Evolutionary conservation across 371 early-diverging fungal genomes (phyloP), one percentile per base, ranked within the genome.

Genomic region (Coemansia sp.): DNA sequence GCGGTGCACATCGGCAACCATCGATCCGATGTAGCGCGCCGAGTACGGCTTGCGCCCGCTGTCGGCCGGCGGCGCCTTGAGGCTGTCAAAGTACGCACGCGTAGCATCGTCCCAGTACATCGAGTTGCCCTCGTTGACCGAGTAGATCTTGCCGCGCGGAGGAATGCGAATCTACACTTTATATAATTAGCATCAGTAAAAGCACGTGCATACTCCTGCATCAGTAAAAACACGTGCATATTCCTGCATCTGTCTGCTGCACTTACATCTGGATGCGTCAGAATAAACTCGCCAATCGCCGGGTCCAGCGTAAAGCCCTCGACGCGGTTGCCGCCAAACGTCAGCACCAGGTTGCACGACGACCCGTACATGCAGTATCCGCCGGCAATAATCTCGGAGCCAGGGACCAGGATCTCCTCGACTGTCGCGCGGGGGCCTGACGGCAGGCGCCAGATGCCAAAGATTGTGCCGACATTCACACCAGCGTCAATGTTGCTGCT

Each of bases 1-100:
- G 71, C 98, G 90, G 87, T 97, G 98, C 30, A 98, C 95, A 85
- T 98, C 98, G 64, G 97, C 96, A 21, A 98, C 98, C 98, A 98
- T 97, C 60, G 94, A 94, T 14, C 98, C 98, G 51, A 97, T 94
- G 83, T 98, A 98, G 78, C 98, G 90, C 21, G 97, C 94, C 20
- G 93, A 90, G 85, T 97, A 98, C 14, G 96, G 94, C 61, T 91
- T 87, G 83, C 90, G 94, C 44, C 84, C 84, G 72, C 85, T 83
- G 44, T 85, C 86, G 16, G 88, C 82, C 25, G 74, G 14, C 18
- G 87, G 85, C 83, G 85, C 89, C 83, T 94, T 94, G 83, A 98
- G 82, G 7, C 86, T 81, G 69, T 93, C 87, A 64, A 98, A 89
- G 82, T 98, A 98, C 59, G 90, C 90, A 68, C 88, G 90, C 78